phyloP scores from a whole-genome alignment of 2,329 filamentous ascomycete species.

The Fusarium oxysporum region DNA sequence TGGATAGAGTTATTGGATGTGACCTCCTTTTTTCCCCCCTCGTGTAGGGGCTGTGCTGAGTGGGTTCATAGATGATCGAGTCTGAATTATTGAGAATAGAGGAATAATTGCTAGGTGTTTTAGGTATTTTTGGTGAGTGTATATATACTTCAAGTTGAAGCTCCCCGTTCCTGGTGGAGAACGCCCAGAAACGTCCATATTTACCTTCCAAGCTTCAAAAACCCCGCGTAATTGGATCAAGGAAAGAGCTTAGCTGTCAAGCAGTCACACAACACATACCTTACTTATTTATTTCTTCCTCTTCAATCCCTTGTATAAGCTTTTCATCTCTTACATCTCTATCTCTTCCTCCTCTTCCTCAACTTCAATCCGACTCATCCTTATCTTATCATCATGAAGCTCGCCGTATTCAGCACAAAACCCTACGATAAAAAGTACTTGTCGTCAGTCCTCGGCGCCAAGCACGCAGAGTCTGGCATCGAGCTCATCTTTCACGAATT shows the following conservation, averaged over 20 bases:
- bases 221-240: constrained; percentile 30
- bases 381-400: constrained; percentile 57
- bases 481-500: constrained; percentile 70
- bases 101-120: background rate
- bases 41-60: background rate
- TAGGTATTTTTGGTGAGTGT: background rate
- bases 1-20: background rate
- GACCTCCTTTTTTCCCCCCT: background rate
- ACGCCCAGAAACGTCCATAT: constrained; percentile 23
- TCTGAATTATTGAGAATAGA: background rate
- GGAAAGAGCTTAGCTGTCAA: constrained; percentile 15
- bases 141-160: constrained; percentile 13
- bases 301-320: background rate
- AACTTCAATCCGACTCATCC: background rate
- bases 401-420: constrained; percentile 74
- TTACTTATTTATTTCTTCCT: background rate
- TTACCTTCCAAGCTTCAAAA: constrained; percentile 29
- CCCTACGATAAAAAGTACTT: constrained; percentile 71
- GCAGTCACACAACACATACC: background rate
- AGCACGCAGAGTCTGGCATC: constrained; percentile 51
- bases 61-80: background rate
- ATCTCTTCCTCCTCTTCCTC: background rate
- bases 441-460: constrained; percentile 53
- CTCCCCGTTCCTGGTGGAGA: constrained; percentile 33
- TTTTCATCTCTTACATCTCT: background rate